Percentiles rank a stretch among this genome's conserved stretches.
Conservation (phyloP, 768 basidiomycete species). For the Boletus bicolor region DNA sequence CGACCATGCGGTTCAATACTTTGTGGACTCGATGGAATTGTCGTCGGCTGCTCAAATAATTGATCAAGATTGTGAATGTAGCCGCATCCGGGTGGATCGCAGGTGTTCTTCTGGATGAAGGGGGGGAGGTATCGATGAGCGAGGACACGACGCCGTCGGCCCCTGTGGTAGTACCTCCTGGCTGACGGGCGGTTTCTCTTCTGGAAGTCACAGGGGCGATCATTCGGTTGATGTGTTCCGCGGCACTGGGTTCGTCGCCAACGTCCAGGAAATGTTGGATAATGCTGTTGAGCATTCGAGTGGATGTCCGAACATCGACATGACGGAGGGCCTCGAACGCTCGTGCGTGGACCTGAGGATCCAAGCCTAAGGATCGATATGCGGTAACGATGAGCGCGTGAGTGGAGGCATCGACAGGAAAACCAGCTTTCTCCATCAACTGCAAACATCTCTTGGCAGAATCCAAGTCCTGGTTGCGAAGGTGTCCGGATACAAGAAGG, state of each 20-base stretch:
- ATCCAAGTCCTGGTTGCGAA: slow-evolving; percentile 63
- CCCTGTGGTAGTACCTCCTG: slow-evolving; percentile 28
- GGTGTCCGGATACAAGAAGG: slow-evolving; percentile 59
- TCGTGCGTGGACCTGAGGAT: slow-evolving; percentile 49
- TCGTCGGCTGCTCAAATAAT: slow-evolving; percentile 44
- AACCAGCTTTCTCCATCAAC: slow-evolving; percentile 55
- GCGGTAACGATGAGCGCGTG: slow-evolving; percentile 55
- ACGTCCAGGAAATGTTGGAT: slow-evolving; percentile 58
- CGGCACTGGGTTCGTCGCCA: slow-evolving; percentile 45
- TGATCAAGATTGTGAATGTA: slow-evolving; percentile 64
- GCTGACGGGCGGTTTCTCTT: slow-evolving; percentile 18
- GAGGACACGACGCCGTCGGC: slow-evolving; percentile 28
- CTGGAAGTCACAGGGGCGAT: slow-evolving; percentile 37
- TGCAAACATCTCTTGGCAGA: slow-evolving; percentile 52
- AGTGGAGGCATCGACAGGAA: slow-evolving; percentile 53
- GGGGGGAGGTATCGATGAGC: background rate
- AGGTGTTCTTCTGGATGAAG: slow-evolving; percentile 3
- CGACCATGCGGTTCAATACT: slow-evolving; percentile 47
- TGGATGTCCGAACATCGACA: slow-evolving; percentile 40
- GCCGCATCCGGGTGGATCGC: slow-evolving; percentile 46
- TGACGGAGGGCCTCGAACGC: slow-evolving; percentile 46
- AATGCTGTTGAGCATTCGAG: slow-evolving; percentile 67
- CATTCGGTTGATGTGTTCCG: slow-evolving; percentile 51
- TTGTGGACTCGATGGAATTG: slow-evolving; percentile 45
- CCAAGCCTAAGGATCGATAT: slow-evolving; percentile 59